Percentiles rank a stretch among this genome's conserved stretches.
Evolutionary conservation across 805 yeast genomes (phyloP).

Genomic region (Naumovozyma baii): DNA sequence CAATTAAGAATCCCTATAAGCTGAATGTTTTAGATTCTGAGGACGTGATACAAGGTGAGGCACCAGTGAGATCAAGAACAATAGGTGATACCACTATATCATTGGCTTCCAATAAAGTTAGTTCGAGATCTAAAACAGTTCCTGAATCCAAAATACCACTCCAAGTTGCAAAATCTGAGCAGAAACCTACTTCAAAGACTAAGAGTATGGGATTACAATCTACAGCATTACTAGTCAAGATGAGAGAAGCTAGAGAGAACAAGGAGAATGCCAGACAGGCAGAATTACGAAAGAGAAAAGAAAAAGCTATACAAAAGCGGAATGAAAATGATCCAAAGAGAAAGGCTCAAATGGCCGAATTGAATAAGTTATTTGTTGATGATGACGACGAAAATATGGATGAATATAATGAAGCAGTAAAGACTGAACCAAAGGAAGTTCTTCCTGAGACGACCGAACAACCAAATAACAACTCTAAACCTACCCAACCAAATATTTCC

Average conservation of each 20-base stretch:
- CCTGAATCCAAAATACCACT: neutral
- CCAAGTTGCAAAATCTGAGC: neutral
- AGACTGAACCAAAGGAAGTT: constrained; percentile 1
- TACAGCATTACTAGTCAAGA: constrained; percentile 25
- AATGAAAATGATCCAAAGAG: constrained; percentile 17
- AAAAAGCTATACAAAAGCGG: constrained; percentile 8
- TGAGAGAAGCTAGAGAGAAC: constrained; percentile 26
- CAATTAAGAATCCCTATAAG: constrained; percentile 16
- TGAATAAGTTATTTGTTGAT: constrained; percentile 22
- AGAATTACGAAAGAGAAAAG: constrained; percentile 21
- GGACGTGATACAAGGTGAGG: neutral
- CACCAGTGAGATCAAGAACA: constrained; percentile 5
- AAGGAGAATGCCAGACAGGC: constrained; percentile 23
- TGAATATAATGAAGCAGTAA: neutral
- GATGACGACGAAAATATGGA: constrained; percentile 20
- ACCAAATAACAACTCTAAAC: neutral
- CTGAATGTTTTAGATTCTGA: neutral
- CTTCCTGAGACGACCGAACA: neutral
- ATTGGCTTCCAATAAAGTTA: too few relatives aligned
- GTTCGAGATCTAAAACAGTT: neutral
- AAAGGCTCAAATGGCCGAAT: constrained; percentile 23
- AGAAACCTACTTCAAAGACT: neutral
- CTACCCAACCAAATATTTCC: constrained; percentile 2
- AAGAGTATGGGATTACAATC: constrained; percentile 21
- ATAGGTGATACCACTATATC: constrained; percentile 5